phyloP scores from a whole-genome alignment of 345 rosid species.

The Cardamine resedifolia region DNA sequence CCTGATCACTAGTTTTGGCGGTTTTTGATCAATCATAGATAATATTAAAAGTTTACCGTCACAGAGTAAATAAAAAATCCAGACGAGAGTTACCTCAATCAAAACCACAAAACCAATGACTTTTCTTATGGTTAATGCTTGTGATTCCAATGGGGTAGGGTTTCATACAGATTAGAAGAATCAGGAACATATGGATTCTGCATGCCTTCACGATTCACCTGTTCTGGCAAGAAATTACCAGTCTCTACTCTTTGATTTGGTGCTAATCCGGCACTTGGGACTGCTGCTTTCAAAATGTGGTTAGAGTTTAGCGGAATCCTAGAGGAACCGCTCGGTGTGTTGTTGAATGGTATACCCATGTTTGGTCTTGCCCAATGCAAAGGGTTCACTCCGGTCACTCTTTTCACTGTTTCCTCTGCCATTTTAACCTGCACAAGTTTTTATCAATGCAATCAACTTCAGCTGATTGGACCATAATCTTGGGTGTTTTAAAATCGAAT shows the following conservation, averaged over 20 bases:
- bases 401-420: constrained; percentile 97
- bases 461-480: neutral
- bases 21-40: constrained; percentile 8
- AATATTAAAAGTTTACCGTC: neutral
- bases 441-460: constrained; percentile 11
- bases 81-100: constrained; percentile 10
- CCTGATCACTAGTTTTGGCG: too few relatives aligned
- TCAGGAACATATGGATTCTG: constrained; percentile 21
- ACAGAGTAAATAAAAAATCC: neutral
- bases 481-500: neutral
- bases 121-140: constrained; percentile 22
- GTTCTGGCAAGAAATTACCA: constrained; percentile 11
- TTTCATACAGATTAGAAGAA: constrained; percentile 21
- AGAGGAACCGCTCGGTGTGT: constrained; percentile 22
- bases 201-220: constrained; percentile 22
- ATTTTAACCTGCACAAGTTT: constrained; percentile 71
- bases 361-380: constrained; percentile 57
- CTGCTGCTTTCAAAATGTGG: constrained; percentile 14
- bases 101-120: constrained; percentile 26
- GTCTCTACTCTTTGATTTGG: constrained; percentile 31
- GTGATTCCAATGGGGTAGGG: constrained; percentile 37
- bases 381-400: constrained; percentile 80
- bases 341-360: constrained; percentile 41
- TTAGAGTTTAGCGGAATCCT: constrained; percentile 21
- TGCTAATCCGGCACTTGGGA: constrained; percentile 1